Percentiles rank a stretch among this genome's conserved stretches.
These are phyloP conservation scores for Protomyces arabidopsidicola DNA, from an alignment of 1,139 yeast species.

Conservation along the genomic window DNA sequence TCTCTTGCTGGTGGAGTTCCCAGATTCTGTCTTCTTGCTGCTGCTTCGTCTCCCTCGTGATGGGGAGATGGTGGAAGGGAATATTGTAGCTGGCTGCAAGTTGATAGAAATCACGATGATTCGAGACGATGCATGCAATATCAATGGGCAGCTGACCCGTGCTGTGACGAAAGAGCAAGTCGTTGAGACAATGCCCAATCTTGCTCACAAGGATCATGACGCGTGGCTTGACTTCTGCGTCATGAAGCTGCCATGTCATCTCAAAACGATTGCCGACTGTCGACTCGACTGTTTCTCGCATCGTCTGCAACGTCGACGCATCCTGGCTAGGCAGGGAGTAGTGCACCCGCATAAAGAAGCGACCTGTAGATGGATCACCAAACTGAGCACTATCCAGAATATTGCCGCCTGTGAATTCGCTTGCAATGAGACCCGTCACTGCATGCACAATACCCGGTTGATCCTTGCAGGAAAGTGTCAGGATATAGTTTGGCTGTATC, in stretches of 20 bases:
- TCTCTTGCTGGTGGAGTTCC: conserved; percentile 22
- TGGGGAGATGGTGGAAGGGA: conserved; percentile 23
- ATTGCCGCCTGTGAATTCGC: conserved; percentile 2
- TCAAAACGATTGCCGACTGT: conserved; percentile 2
- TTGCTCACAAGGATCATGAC: conserved; percentile 23
- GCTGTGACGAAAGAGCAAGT: conserved; percentile 19
- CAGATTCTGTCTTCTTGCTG: conserved; percentile 24
- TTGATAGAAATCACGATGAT: conserved; percentile 23
- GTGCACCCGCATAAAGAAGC: conserved; percentile 24
- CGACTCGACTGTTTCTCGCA: conserved; percentile 4
- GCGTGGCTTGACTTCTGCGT: conserved; percentile 20
- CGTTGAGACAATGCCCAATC: conserved; percentile 23
- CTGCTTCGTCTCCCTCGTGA: conserved; percentile 15
- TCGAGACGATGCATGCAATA: conserved; percentile 22
- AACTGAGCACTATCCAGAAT: conserved; percentile 25
- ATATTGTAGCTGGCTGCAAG: conserved; percentile 24
- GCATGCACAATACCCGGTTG: conserved; percentile 24
- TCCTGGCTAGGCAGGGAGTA: conserved; percentile 3
- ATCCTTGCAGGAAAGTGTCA: conserved; percentile 22
- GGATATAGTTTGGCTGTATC: conserved; percentile 1
- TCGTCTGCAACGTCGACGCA: conserved; percentile 1
- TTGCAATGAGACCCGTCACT: conserved; percentile 22
- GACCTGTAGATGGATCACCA: conserved; percentile 22
- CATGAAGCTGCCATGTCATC: conserved; percentile 19
- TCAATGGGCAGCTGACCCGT: conserved; percentile 25